Evolutionary conservation across 148 eudicot genomes (phyloP).

Genomic region (Fagopyrum esculentum): DNA sequence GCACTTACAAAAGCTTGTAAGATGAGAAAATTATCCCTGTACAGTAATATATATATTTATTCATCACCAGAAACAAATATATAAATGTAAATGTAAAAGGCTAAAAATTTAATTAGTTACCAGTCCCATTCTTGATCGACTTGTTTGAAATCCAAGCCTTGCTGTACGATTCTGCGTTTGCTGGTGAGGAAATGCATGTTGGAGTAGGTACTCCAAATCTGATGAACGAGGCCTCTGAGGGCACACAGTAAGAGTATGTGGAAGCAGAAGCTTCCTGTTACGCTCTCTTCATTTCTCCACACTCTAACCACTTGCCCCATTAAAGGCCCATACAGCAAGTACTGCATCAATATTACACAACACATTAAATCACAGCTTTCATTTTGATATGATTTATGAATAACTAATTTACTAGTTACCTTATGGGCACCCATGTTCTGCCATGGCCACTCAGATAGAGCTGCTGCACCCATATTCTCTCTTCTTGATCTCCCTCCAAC

Average conservation of each 20-base stretch:
- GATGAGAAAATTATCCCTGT: slow-evolving; percentile 75
- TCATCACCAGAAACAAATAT: no score
- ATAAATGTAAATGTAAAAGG: no score
- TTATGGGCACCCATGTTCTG: slow-evolving; percentile 57
- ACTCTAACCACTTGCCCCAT: slow-evolving; percentile 36
- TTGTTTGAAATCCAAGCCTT: slow-evolving; percentile 72
- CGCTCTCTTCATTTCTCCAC: slow-evolving; percentile 40
- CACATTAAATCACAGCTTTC: background rate
- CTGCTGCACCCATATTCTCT: slow-evolving; percentile 26
- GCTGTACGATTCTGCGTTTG: slow-evolving; percentile 38
- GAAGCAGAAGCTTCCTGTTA: slow-evolving; percentile 41
- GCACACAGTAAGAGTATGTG: slow-evolving; percentile 49
- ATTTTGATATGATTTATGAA: background rate
- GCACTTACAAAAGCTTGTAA: slow-evolving; percentile 50
- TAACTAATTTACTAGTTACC: slow-evolving; percentile 23
- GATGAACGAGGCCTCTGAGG: slow-evolving; percentile 44
- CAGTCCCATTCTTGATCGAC: slow-evolving; percentile 84
- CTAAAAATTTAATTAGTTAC: slow-evolving; percentile 22
- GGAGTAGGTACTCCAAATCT: slow-evolving; percentile 38
- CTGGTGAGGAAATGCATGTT: slow-evolving; percentile 63
- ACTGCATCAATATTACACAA: slow-evolving; percentile 24
- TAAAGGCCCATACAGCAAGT: slow-evolving; percentile 60
- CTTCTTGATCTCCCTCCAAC: no score
- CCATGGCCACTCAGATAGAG: slow-evolving; percentile 70
- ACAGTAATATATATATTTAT: slow-evolving; percentile 26